phyloP scores from a whole-genome alignment of 257 asterid species.

The Sherardia arvensis region DNA sequence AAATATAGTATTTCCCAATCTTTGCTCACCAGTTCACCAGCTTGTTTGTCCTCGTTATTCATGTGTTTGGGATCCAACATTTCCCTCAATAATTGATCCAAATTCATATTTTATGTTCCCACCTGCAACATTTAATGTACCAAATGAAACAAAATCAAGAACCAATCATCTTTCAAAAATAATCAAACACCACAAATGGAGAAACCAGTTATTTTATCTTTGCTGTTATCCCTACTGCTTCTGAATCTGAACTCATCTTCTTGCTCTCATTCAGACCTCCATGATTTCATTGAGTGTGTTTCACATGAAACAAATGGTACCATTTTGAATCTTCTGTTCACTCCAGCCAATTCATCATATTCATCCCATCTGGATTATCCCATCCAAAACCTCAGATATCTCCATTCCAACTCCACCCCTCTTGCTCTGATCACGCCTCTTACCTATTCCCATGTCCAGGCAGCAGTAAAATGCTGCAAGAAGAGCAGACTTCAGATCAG shows the following conservation, averaged over 20 bases:
- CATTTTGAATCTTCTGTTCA: conserved; percentile 8
- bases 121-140: neutral
- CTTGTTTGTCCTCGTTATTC: neutral
- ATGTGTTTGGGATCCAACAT: neutral
- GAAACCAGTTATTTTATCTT: neutral
- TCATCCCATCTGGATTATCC: conserved; percentile 25
- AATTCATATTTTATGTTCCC: no score
- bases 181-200: neutral
- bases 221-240: neutral
- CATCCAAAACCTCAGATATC: conserved; percentile 43
- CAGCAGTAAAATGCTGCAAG: neutral
- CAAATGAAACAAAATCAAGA: neutral
- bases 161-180: neutral
- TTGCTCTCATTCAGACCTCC: neutral
- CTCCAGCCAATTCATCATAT: conserved; percentile 20
- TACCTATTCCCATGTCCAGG: neutral
- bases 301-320: neutral
- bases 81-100: neutral
- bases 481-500: neutral
- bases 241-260: neutral
- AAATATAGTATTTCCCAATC: no score
- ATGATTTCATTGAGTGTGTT: conserved; percentile 5
- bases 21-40: neutral
- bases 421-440: conserved; percentile 20
- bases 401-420: conserved; percentile 24